phyloP scores from a whole-genome alignment of 2,329 filamentous ascomycete species.

The Pseudocercospora pini-densiflorae region DNA sequence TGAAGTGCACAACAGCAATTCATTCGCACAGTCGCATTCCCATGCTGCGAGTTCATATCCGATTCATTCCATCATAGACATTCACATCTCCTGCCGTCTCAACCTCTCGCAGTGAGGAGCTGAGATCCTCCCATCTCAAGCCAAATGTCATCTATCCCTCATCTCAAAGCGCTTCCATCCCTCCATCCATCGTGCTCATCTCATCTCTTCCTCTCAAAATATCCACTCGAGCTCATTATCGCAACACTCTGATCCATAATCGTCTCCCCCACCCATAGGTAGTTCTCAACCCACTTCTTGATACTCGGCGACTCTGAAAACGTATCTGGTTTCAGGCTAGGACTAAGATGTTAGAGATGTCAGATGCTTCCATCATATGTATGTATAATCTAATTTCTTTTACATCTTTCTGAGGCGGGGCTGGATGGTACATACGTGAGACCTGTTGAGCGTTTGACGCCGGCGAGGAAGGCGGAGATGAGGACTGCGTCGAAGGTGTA shows the following conservation, averaged over 20 bases:
- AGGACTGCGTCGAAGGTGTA: conserved; percentile 97
- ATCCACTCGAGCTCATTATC: conserved; percentile 83
- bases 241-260: conserved; percentile 98
- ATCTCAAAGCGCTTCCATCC: background rate
- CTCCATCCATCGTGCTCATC: background rate
- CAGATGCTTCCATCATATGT: background rate
- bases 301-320: conserved; percentile 82
- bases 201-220: conserved; percentile 86
- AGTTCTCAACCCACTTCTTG: conserved; percentile 88
- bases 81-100: background rate
- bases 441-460: conserved; percentile 96
- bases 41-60: background rate
- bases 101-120: background rate
- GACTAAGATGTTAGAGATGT: conserved; percentile 57
- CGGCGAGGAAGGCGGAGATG: conserved; percentile 93
- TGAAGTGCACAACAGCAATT: background rate
- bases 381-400: too few relatives aligned
- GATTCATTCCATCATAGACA: background rate
- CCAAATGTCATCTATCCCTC: background rate
- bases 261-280: conserved; percentile 94
- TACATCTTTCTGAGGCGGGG: background rate
- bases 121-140: background rate
- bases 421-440: conserved; percentile 76
- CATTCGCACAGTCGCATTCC: background rate
- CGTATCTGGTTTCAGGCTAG: conserved; percentile 86